These are phyloP conservation scores for Fusarium vanettenii DNA, from an alignment of 2,329 filamentous ascomycete species.

Conservation along the genomic window DNA sequence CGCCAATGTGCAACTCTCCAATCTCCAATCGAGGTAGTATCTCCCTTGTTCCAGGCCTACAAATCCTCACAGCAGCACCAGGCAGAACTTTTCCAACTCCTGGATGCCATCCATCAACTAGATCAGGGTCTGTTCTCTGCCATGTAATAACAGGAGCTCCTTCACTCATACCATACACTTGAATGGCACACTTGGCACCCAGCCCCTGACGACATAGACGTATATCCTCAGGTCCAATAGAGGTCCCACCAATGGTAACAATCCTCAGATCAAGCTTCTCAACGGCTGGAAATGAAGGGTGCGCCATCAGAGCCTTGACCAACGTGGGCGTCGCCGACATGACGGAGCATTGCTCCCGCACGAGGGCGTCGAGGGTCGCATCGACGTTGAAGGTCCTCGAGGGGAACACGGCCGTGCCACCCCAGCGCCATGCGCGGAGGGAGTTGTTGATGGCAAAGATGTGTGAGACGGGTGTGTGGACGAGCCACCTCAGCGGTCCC, in stretches of 20 bases:
- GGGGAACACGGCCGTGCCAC: slow-evolving; percentile 50
- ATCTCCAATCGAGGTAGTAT: slow-evolving; percentile 46
- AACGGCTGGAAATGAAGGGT: slow-evolving; percentile 43
- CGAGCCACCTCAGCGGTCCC: slow-evolving; percentile 49
- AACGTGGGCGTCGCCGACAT: slow-evolving; percentile 56
- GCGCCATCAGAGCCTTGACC: slow-evolving; percentile 47
- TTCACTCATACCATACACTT: slow-evolving; percentile 60
- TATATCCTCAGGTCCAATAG: slow-evolving; percentile 48
- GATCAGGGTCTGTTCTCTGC: slow-evolving; percentile 45
- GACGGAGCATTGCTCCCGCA: slow-evolving; percentile 49
- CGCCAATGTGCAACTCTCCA: slow-evolving; percentile 56
- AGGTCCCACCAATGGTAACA: slow-evolving; percentile 50
- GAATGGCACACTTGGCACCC: slow-evolving; percentile 48
- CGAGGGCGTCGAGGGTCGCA: slow-evolving; percentile 47
- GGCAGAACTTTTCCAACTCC: slow-evolving; percentile 56
- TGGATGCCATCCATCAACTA: slow-evolving; percentile 49
- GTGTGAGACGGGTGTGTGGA: slow-evolving; percentile 53
- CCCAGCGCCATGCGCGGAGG: slow-evolving; percentile 51
- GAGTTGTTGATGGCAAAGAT: slow-evolving; percentile 55
- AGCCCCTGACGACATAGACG: slow-evolving; percentile 46
- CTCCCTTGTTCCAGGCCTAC: slow-evolving; percentile 45
- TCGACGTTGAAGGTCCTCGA: slow-evolving; percentile 49
- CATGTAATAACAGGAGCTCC: slow-evolving; percentile 56
- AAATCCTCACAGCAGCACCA: slow-evolving; percentile 53
- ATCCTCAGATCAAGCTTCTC: slow-evolving; percentile 46